A percentile compares a stretch with the other conserved stretches of the same genome.
Conservation (phyloP, 75 land plant species). For the Selaginella moellendorffii region DNA sequence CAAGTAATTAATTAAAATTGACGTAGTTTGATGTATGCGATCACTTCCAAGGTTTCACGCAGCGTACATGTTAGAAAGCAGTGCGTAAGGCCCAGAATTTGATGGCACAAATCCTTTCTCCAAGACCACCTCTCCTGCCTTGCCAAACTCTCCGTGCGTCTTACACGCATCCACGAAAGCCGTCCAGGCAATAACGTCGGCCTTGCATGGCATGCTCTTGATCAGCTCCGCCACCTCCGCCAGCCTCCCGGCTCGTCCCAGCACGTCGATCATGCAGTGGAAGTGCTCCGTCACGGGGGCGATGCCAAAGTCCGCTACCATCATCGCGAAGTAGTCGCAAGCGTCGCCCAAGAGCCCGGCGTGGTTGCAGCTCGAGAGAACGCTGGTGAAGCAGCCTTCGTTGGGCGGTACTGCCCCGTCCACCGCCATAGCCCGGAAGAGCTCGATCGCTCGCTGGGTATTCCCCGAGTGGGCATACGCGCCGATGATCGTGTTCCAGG, state of each 20-base stretch:
- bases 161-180: conserved; percentile 29
- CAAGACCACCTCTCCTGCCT: no score
- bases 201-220: conserved; percentile 22
- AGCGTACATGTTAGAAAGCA: no score
- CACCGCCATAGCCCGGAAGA: neutral
- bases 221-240: conserved; percentile 30
- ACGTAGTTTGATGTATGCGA: no score
- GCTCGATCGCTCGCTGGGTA: neutral
- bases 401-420: neutral
- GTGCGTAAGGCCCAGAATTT: no score
- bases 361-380: conserved; percentile 33
- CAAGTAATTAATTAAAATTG: no score
- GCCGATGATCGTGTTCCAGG: conserved; percentile 10
- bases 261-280: conserved; percentile 30
- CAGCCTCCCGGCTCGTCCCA: conserved; percentile 22
- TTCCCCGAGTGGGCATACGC: conserved; percentile 12
- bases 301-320: conserved; percentile 16
- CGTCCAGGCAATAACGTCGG: conserved; percentile 32
- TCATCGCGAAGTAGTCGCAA: conserved; percentile 10
- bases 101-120: no score
- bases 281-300: conserved; percentile 25
- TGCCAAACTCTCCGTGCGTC: conserved; percentile 25
- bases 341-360: conserved; percentile 21
- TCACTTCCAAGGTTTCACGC: no score
- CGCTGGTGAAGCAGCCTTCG: neutral